Base-by-base conservation (phyloP, 148 eudicot genomes). In the Talinum fruticosum region DNA sequence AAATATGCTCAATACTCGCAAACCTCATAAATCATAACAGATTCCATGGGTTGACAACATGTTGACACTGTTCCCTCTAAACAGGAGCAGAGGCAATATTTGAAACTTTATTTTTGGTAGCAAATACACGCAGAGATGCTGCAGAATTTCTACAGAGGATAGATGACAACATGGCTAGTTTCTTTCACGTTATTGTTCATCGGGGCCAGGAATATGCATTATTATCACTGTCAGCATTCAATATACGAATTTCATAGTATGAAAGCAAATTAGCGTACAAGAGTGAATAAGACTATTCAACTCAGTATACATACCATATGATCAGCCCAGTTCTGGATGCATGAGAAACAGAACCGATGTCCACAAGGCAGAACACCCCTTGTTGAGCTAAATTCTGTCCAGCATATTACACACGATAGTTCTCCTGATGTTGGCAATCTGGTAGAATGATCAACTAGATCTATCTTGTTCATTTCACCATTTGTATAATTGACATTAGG, bases 301-400 rank as follows among this genome's bases (percentile, higher is more conserved):
- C 10, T 59, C 1, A 57, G 36, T 74, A 72, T 59, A 66, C 81
- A 69, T 87, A 95, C 99, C 96, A 87, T 77, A 62, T 57, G 83
- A 85, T 96, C 93, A 78, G 97, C 91, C 99, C 99, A 96, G 62
- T 62, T 84, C 87, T 90, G 93, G 81, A 96, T 96, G 89, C 99
- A 96, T 33, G 89, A 74, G 82, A 93, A 93, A 83, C 97, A 96
- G 83, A 93, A 96, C 49, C 99, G 88, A 85, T 96, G 99, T 57
- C 99, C 99, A 85, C 99, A 96, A 59, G 87, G 91, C 79, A 96
- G 85, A 78, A 87, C 85, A 53, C 99, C 99, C 78, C 99, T 89
- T 14, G 84, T 80, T 79, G 94, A 87, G 79, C 99, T 87, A 75
- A 75, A 93, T 54, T 90, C 87, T 75, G 97, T 93, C 90, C 88